A percentile compares a stretch with the other conserved stretches of the same genome.
Conservation (phyloP, 352 stramenopile species). For the Phytopythium chamaehyphon region DNA sequence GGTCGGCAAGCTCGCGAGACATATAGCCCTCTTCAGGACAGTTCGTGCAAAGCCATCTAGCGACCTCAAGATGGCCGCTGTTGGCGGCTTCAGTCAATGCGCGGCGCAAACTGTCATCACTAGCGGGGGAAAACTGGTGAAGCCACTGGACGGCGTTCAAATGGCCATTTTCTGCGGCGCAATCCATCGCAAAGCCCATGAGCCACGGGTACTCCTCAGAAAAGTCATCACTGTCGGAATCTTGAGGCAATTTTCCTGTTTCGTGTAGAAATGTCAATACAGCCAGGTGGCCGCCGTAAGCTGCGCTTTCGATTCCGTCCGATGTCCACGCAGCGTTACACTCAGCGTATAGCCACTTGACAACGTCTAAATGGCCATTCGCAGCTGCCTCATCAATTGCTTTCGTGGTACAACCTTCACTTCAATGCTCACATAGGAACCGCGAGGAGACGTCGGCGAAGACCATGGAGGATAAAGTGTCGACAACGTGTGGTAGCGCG, state of each 20-base stretch:
- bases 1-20: not conserved
- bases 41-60: not conserved
- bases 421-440: not conserved
- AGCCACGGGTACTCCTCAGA: too few relatives aligned
- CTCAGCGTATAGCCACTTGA: not conserved
- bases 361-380: not conserved
- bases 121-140: too few relatives aligned
- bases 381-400: constrained; percentile 13
- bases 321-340: not conserved
- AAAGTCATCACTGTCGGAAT: too few relatives aligned
- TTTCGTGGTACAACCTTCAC: constrained; percentile 17
- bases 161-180: not conserved
- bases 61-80: not conserved
- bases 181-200: not conserved
- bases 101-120: too few relatives aligned
- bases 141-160: not conserved
- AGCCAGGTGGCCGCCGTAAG: not conserved
- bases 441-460: too few relatives aligned
- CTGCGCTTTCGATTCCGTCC: not conserved
- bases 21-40: not conserved
- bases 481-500: too few relatives aligned
- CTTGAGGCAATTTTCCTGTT: too few relatives aligned
- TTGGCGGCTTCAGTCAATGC: too few relatives aligned
- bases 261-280: too few relatives aligned
- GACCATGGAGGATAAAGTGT: too few relatives aligned